Evolutionary conservation across 345 rosid species (phyloP), one percentile per base, ranked within the genome.

Genomic region (Excoecaria agallocha): DNA sequence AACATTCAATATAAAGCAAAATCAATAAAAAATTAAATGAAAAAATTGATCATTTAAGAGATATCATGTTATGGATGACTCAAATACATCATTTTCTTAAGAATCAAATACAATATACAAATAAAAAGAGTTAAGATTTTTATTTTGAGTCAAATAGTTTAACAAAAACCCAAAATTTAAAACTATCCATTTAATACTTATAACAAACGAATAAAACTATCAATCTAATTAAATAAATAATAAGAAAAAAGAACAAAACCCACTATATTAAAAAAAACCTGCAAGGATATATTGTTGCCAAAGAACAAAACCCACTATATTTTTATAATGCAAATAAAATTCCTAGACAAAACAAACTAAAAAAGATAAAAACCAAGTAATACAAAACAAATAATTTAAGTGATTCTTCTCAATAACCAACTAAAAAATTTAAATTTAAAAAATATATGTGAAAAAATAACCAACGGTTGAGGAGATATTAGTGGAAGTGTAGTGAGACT

Each of bases 401-500:
- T 25, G 56, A 17, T 5, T 37, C 3, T 61, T 37, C 13, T 11
- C 10, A 66, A 43, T 20, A 8, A 9, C 30, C 8, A 2, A 3
- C 16, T 13, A 67, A 3, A 22, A 67, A 69, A 52, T 35, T 43
- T 8, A 16, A 41, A 69, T 5, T 13, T 52, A 22, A 10, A 75
- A n/a, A 25, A 37, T 19, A 54, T 4, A 19, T 41, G 67, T 0
- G 10, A 67, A 30, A 58, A 73, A 82, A 87, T 4, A 43, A 89
- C 98, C 96, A 30, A 92, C 96, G 8, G 91, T 88, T 67, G 91
- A 49, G 70, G 89, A 73, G 80, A 93, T 88, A 79, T 88, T 83
- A 2, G 93, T 86, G 84, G 95, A 72, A 50, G 88, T 82, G 76
- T 93, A 91, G 61, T 93, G 97, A 74, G 93, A 88, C 75, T 93